Evolutionary conservation across 345 rosid species (phyloP).

Genomic region (Eucalyptus tenuipes): DNA sequence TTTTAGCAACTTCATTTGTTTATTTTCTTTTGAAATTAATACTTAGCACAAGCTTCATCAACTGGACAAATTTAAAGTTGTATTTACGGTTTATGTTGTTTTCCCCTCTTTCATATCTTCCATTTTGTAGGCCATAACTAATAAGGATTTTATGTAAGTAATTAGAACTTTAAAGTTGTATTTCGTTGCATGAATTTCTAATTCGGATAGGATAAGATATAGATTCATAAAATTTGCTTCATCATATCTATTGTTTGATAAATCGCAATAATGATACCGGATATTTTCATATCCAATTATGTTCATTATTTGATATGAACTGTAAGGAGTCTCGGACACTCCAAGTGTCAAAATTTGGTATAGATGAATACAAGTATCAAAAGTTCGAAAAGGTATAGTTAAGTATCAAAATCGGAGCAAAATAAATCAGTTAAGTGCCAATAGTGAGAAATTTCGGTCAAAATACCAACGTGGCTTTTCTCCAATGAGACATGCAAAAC

Average conservation of each 20-base stretch:
- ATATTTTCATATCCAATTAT: not conserved
- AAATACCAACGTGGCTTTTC: accelerated
- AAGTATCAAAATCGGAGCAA: accelerated
- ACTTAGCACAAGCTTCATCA: not conserved
- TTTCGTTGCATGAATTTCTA: not conserved
- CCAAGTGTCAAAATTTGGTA: accelerated
- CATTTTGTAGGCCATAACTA: not conserved
- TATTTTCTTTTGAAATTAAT: not conserved
- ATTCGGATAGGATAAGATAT: not conserved
- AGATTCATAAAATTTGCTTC: accelerated
- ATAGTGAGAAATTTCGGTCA: accelerated
- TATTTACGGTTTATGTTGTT: not conserved
- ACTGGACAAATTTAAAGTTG: not conserved
- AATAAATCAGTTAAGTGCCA: accelerated
- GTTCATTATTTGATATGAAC: accelerated
- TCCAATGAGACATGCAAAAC: accelerated
- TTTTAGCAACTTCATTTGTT: not conserved
- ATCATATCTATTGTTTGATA: not conserved
- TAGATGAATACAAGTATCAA: not conserved
- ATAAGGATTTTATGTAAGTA: not conserved
- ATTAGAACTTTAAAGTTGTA: not conserved
- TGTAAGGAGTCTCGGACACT: accelerated
- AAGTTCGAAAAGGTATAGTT: accelerated
- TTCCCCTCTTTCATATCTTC: not conserved
- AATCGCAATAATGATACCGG: accelerated